These are phyloP conservation scores for Penicillium frequentans DNA, from an alignment of 2,329 filamentous ascomycete species.

Conservation along the genomic window DNA sequence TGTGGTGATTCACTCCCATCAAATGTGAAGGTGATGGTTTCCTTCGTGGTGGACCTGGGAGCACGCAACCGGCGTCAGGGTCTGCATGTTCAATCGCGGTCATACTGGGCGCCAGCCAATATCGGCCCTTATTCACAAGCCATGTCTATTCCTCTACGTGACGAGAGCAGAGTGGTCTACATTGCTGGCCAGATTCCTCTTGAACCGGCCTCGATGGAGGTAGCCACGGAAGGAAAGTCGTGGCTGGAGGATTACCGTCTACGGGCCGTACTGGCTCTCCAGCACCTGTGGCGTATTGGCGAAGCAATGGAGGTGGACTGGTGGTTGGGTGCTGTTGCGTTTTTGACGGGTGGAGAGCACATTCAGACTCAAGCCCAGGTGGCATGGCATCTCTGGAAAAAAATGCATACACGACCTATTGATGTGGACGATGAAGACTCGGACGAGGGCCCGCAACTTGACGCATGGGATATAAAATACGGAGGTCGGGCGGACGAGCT, in stretches of 20 bases:
- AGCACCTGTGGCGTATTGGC: constrained; percentile 87
- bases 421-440: constrained; percentile 34
- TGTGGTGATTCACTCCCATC: constrained; percentile 67
- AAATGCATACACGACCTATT: constrained; percentile 29
- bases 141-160: constrained; percentile 47
- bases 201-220: constrained; percentile 73
- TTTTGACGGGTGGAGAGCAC: constrained; percentile 55
- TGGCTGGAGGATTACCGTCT: constrained; percentile 47
- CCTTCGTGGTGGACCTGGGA: constrained; percentile 47
- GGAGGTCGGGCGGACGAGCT: constrained; percentile 50
- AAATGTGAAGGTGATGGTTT: constrained; percentile 62
- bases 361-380: constrained; percentile 36
- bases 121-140: constrained; percentile 97
- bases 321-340: constrained; percentile 76
- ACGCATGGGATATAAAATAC: constrained; percentile 57
- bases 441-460: constrained; percentile 50
- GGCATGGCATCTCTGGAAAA: constrained; percentile 49
- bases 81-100: constrained; percentile 87
- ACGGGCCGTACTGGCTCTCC: constrained; percentile 72
- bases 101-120: constrained; percentile 97
- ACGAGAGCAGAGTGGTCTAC: constrained; percentile 52
- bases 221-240: constrained; percentile 24
- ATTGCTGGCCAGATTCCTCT: constrained; percentile 92
- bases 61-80: constrained; percentile 43
- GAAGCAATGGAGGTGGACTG: constrained; percentile 67